phyloP scores from a whole-genome alignment of 1,139 yeast genomes.

The Yamadazyma siamensis region DNA sequence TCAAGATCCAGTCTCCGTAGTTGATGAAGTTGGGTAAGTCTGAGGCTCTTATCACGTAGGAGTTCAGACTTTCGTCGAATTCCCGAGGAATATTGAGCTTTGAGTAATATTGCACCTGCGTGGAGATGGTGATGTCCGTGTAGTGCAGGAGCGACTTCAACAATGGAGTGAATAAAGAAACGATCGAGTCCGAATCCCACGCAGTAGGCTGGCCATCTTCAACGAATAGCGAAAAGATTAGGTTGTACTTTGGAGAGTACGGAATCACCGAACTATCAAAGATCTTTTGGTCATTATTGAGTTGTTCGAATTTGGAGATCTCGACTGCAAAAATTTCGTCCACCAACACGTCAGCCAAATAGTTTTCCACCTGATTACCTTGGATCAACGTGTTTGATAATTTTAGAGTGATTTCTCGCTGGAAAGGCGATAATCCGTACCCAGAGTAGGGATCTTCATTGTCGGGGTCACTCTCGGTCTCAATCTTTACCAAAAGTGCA shows the following conservation, averaged over 20 bases:
- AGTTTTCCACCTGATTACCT: conserved; percentile 28
- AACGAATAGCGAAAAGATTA: conserved; percentile 58
- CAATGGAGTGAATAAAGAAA: conserved; percentile 24
- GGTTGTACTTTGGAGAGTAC: conserved; percentile 61
- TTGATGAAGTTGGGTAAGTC: conserved; percentile 71
- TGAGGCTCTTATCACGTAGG: conserved; percentile 31
- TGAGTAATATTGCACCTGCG: conserved; percentile 75
- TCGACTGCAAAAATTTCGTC: conserved; percentile 37
- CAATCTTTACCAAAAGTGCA: conserved; percentile 23
- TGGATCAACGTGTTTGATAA: conserved; percentile 23
- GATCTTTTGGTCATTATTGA: conserved; percentile 11
- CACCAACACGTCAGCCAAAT: conserved; percentile 30
- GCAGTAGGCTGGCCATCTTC: conserved; percentile 36
- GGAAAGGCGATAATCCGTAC: conserved; percentile 31
- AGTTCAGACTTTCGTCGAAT: conserved; percentile 19
- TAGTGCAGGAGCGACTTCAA: conserved; percentile 39
- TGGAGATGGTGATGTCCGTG: conserved; percentile 71
- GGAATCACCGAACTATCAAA: conserved; percentile 40
- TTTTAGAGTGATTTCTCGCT: conserved; percentile 24
- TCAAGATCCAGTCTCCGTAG: conserved; percentile 74
- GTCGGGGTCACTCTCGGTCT: conserved; percentile 7
- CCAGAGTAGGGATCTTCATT: conserved; percentile 18
- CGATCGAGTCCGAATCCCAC: conserved; percentile 38
- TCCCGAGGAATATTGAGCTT: conserved; percentile 23
- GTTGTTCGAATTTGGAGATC: conserved; percentile 19